Percentiles rank a stretch among this genome's conserved stretches.
These are phyloP conservation scores for Candida nemodendra DNA, from an alignment of 805 yeast genomes.

Conservation along the genomic window DNA sequence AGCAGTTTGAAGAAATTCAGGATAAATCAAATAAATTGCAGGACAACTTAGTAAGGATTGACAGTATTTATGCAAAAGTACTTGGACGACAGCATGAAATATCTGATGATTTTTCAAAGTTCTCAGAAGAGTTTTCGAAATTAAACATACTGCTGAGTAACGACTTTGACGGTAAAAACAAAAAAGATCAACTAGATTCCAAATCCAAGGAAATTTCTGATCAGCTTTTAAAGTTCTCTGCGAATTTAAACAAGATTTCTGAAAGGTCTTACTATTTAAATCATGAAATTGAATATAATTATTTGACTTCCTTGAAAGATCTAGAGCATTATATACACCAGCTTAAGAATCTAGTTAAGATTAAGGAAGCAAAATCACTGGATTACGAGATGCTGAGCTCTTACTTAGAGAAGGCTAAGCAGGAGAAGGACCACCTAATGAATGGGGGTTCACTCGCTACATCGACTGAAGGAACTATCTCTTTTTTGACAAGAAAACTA, in stretches of 20 bases:
- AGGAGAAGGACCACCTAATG: slow-evolving; percentile 49
- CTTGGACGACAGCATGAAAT: slow-evolving; percentile 71
- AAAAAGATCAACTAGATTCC: slow-evolving; percentile 20
- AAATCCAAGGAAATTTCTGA: slow-evolving; percentile 26
- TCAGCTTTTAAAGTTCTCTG: slow-evolving; percentile 35
- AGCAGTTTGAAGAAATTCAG: slow-evolving; percentile 79
- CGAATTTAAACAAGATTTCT: slow-evolving; percentile 40
- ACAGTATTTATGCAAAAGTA: slow-evolving; percentile 71
- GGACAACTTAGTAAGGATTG: slow-evolving; percentile 77
- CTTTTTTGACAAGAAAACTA: slow-evolving; percentile 44
- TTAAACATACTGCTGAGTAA: slow-evolving; percentile 43
- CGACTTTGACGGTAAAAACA: slow-evolving; percentile 33
- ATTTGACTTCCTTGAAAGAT: slow-evolving; percentile 79
- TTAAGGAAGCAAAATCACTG: slow-evolving; percentile 86
- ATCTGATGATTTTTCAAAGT: slow-evolving; percentile 67
- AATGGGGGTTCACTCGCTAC: slow-evolving; percentile 37
- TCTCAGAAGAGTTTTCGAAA: slow-evolving; percentile 67
- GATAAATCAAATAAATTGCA: slow-evolving; percentile 82
- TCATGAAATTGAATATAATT: slow-evolving; percentile 68
- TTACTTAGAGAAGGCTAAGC: slow-evolving; percentile 67
- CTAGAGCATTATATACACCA: slow-evolving; percentile 76
- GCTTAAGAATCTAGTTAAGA: slow-evolving; percentile 65
- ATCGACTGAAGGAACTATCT: slow-evolving; percentile 35
- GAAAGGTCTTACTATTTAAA: slow-evolving; percentile 30
- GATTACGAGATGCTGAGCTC: slow-evolving; percentile 86